Evolutionary conservation across 2,329 filamentous ascomycete genomes (phyloP).

Genomic region (Paraphoma chrysanthemicola): DNA sequence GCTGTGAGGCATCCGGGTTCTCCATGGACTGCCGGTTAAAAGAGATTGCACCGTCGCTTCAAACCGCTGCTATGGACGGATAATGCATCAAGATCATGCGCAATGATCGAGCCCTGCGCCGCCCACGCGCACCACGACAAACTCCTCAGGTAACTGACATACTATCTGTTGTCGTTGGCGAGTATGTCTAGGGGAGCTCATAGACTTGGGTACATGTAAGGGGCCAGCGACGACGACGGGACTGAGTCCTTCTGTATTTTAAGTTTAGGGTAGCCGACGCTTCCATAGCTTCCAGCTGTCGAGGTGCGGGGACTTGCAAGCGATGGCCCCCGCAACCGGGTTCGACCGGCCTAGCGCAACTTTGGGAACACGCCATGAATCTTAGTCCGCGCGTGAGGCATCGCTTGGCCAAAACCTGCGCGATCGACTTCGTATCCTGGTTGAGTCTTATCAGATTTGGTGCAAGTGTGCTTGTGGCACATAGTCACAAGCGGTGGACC

Average conservation of each 20-base stretch:
- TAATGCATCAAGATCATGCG: background rate
- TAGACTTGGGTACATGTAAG: no score
- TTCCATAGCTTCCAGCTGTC: background rate
- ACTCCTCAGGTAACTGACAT: no score
- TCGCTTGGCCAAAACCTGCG: background rate
- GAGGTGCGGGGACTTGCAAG: background rate
- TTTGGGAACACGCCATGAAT: background rate
- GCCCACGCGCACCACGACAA: no score
- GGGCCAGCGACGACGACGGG: background rate
- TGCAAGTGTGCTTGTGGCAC: background rate
- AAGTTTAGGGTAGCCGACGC: no score
- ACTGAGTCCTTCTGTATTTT: no score
- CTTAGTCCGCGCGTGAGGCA: background rate
- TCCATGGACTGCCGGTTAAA: background rate
- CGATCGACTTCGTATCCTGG: background rate
- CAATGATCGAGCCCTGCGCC: background rate
- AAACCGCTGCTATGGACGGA: background rate
- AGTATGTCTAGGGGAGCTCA: no score
- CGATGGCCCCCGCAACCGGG: background rate
- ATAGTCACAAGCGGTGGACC: background rate
- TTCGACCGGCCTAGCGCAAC: background rate
- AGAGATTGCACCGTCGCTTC: background rate
- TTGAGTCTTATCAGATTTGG: background rate
- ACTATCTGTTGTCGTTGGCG: no score
- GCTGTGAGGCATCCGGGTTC: background rate